Evolutionary conservation across 2,329 filamentous ascomycete genomes (phyloP).

Genomic region (Lachnellula cervina): DNA sequence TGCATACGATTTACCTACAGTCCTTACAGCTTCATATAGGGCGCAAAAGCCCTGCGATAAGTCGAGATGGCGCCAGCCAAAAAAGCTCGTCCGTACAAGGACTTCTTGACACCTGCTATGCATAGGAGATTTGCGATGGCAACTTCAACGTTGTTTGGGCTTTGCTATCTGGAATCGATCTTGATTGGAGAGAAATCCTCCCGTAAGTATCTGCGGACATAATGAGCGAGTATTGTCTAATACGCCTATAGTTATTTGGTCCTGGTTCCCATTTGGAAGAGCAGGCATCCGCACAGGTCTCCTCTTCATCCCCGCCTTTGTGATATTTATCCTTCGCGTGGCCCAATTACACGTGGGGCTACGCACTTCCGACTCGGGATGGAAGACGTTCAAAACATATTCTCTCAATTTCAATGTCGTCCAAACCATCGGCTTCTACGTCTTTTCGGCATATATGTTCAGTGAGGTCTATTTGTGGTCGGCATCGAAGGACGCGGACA

Average conservation of each 20-base stretch:
- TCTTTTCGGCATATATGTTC: conserved; percentile 73
- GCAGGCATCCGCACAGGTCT: conserved; percentile 69
- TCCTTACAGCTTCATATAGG: conserved; percentile 14
- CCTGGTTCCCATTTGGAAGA: conserved; percentile 76
- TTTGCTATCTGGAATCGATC: conserved; percentile 71
- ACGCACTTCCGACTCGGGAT: conserved; percentile 64
- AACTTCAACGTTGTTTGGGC: conserved; percentile 60
- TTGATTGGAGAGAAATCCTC: conserved; percentile 65
- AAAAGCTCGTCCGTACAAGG: conserved; percentile 42
- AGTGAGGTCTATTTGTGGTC: conserved; percentile 77
- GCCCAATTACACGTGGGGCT: conserved; percentile 73
- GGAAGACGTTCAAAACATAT: conserved; percentile 57
- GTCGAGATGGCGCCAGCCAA: conserved; percentile 29
- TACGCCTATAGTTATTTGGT: conserved; percentile 64
- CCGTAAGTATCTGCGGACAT: conserved; percentile 45
- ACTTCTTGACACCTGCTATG: conserved; percentile 83
- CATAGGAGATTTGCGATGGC: conserved; percentile 83
- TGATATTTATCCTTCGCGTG: conserved; percentile 80
- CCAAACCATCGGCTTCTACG: conserved; percentile 71
- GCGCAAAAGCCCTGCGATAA: not conserved
- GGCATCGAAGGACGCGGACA: conserved; percentile 50
- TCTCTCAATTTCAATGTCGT: conserved; percentile 52
- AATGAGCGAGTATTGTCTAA: conserved; percentile 4
- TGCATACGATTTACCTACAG: conserved; percentile 5
- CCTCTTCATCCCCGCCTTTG: conserved; percentile 70